phyloP scores from a whole-genome alignment of 1,284 basidiomycete species.

The Malassezia cuniculi region DNA sequence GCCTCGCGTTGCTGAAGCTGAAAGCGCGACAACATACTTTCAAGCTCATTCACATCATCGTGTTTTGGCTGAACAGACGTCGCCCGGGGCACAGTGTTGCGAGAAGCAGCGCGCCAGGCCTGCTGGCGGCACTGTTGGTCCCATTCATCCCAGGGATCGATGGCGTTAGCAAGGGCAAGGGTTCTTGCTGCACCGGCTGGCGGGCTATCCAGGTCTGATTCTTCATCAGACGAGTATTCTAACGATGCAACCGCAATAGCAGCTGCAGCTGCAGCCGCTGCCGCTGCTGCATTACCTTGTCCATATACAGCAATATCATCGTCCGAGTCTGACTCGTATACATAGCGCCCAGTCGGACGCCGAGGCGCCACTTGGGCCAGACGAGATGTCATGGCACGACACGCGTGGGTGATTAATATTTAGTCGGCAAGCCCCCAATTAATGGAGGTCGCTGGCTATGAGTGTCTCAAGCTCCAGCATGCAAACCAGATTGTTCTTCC shows the following conservation, averaged over 20 bases:
- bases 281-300: too few relatives aligned
- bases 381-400: too few relatives aligned
- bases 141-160: constrained; percentile 14
- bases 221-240: too few relatives aligned
- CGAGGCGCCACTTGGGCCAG: constrained; percentile 1
- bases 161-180: constrained; percentile 10
- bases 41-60: constrained; percentile 25
- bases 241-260: neutral
- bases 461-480: constrained; percentile 1
- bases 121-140: constrained; percentile 5
- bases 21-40: constrained; percentile 22
- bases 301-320: too few relatives aligned
- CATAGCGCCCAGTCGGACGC: constrained; percentile 10
- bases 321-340: constrained; percentile 11
- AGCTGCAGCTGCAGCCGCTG: too few relatives aligned
- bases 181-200: too few relatives aligned
- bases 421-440: too few relatives aligned
- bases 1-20: constrained; percentile 22
- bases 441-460: constrained; percentile 3
- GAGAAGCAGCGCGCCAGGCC: constrained; percentile 4
- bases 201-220: too few relatives aligned
- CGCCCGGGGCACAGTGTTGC: constrained; percentile 2
- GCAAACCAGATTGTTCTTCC: constrained; percentile 25
- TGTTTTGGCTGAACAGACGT: too few relatives aligned
- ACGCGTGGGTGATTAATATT: too few relatives aligned